Percentiles rank a stretch among this genome's conserved stretches.
These are phyloP conservation scores for Exophiala sp. DNA, from an alignment of 2,329 filamentous ascomycete species.

Conservation along the genomic window DNA sequence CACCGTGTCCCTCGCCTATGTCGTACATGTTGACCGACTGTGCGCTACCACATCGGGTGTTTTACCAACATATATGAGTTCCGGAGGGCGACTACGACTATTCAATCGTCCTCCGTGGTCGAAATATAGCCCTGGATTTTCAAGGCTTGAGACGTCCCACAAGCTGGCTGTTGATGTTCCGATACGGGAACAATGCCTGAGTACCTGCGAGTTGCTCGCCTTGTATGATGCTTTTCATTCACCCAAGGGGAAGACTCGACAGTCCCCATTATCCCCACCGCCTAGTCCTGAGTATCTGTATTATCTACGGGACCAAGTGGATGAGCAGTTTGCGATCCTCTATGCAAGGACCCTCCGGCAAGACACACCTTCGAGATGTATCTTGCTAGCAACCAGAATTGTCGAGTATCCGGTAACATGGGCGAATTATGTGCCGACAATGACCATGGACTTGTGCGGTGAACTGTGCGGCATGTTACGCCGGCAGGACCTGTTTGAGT, in stretches of 20 bases:
- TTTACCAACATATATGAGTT: neutral
- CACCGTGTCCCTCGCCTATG: conserved; percentile 5
- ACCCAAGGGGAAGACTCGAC: neutral
- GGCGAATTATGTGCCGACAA: conserved; percentile 5
- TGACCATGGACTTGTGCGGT: conserved; percentile 2
- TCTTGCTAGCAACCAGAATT: conserved; percentile 6
- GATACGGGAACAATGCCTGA: conserved; percentile 2
- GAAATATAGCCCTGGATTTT: conserved; percentile 5
- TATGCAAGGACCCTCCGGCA: neutral
- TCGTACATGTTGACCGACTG: conserved; percentile 7
- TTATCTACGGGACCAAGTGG: conserved; percentile 6
- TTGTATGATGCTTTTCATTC: neutral
- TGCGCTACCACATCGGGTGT: conserved; percentile 1
- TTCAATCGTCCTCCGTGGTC: neutral
- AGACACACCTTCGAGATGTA: neutral
- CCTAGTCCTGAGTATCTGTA: conserved; percentile 6
- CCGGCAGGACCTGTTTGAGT: conserved; percentile 4
- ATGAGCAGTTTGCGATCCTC: conserved; percentile 5
- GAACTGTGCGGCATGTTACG: conserved; percentile 1
- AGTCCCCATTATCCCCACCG: neutral
- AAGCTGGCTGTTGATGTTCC: neutral
- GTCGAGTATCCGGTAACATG: conserved; percentile 10
- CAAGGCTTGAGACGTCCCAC: neutral
- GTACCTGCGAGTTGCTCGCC: conserved; percentile 4
- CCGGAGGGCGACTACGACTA: neutral